Evolutionary conservation across 345 rosid species (phyloP), one percentile per base, ranked within the genome.

Genomic region (Brassica nigra): DNA sequence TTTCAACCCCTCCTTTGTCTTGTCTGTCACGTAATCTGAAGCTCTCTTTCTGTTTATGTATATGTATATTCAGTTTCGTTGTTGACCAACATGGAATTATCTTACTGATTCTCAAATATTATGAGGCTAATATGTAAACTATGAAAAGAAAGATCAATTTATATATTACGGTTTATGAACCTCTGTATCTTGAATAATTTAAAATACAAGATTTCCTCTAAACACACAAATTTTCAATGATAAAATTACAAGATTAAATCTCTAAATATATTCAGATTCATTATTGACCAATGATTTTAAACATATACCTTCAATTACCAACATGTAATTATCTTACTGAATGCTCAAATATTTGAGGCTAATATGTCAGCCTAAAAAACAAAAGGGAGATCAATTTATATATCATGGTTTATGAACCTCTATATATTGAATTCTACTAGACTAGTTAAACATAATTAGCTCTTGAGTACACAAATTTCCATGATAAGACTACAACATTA

Each of bases 1-100:
- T 52, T 39, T 15, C 65, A 79, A 68, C 1, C 75, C 78, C 55
- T 79, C 78, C 9, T 68, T 74, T 62, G 74, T 74, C 82, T 79
- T 79, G 0, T 79, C 75, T 8, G 78, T 79, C 74, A 74, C 3
- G 66, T 1, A 79, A 62, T 79, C 78, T 10, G 82, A 79, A 68
- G 75, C 82, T 68, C 1, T 73, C 66, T 79, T 79, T 79, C 82
- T 79, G 3, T 29, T 57, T 6, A 7, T 8, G 27, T 3, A 37
- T 36, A n/a, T 49, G 47, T 23, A 34, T 34, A 63, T 34, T 33
- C 34, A 70, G 1, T 47, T 62, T 33, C 18, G 34, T 34, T 49
- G 63, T 31, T 67, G 42, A 58, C 67, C 47, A 57, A 3, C 3
- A 18, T 49, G 57, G 57, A 49, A 49, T 49, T 14, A 49, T 49